Percentiles rank a stretch among this genome's conserved stretches.
Evolutionary conservation across 768 basidiomycete genomes (phyloP).

Genomic region (Suillus sp.): DNA sequence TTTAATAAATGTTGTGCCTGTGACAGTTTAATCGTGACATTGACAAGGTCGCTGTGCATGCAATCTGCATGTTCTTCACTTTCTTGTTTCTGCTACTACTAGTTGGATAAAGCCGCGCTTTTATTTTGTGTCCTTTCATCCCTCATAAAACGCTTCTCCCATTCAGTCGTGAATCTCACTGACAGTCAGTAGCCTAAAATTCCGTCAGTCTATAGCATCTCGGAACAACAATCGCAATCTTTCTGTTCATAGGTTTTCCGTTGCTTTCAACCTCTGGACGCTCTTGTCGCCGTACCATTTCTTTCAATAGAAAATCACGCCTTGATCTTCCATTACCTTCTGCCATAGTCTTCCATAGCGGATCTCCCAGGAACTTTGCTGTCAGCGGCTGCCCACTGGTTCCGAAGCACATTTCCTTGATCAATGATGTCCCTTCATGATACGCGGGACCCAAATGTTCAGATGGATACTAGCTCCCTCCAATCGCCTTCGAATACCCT

Average conservation of each 20-base stretch:
- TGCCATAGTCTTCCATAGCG: background rate
- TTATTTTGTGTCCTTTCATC: background rate
- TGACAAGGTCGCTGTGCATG: constrained; percentile 14
- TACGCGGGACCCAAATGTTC: constrained; percentile 19
- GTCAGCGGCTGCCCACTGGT: constrained; percentile 10
- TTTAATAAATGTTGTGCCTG: constrained; percentile 34
- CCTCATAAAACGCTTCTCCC: constrained; percentile 8
- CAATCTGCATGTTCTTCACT: constrained; percentile 26
- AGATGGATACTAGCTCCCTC: constrained; percentile 24
- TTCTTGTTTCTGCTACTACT: constrained; percentile 11
- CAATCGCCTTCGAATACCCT: constrained; percentile 18
- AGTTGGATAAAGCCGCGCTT: constrained; percentile 10
- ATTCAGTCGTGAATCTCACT: constrained; percentile 4
- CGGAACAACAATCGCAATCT: constrained; percentile 19
- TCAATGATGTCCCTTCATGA: constrained; percentile 26
- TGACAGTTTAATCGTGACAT: constrained; percentile 36
- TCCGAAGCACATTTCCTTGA: constrained; percentile 13
- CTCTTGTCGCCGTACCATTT: constrained; percentile 1
- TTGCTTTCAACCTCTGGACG: constrained; percentile 6
- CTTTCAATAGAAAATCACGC: constrained; percentile 1
- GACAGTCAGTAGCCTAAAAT: background rate
- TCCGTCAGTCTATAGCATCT: constrained; percentile 14
- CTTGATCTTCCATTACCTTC: background rate
- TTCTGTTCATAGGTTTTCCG: constrained; percentile 1
- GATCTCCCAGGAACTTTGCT: constrained; percentile 7